Evolutionary conservation across 2,329 filamentous ascomycete genomes (phyloP), one percentile per base, ranked within the genome.

Genomic region (Exophiala dermatitidis): DNA sequence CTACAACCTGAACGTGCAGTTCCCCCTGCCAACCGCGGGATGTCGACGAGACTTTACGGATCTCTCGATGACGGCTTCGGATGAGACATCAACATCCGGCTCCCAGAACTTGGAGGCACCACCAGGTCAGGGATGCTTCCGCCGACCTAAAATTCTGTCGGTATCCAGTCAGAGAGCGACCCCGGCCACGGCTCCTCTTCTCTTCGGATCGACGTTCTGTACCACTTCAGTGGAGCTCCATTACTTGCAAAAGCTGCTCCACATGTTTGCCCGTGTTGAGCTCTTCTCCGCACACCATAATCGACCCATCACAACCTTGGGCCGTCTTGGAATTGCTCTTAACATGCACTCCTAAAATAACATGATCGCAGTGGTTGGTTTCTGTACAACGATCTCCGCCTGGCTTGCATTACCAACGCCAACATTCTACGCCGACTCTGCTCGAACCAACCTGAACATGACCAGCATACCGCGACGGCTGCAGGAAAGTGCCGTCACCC

Each of bases 161-260:
- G 47, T 50, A 50, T 9, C 47, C 47, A 50, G 47, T 50, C 38
- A 50, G n/a, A 38, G 34, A 5, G 12, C 34, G 12, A 48, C 3
- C 45, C 45, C 9, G 7, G 9, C 4, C 30, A 36, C n/a, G 9
- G 3, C 7, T 29, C 29, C 42, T 4, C 32, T 29, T 26, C n/a
- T 32, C 42, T 45, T 45, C 42, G 42, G 42, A 45, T 45, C 28
- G 42, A 46, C 31, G 28, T 37, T 46, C 31, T 41, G 4, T 28
- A 41, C 38, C 33, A 7, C 6, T 41, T 26, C 19, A 5, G 38
- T 41, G 38, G 38, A 28, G 7, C 36, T 38, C 10, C 10, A 4
- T 7, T n/a, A 38, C 36, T 19, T 19, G 19, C 6, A n/a, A 5
- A 7, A 38, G 36, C 36, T 38, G 38, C 38, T 41, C 38, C 38